These are phyloP conservation scores for Lactarius sanguifluus DNA, from an alignment of 768 basidiomycete species.

Conservation along the genomic window DNA sequence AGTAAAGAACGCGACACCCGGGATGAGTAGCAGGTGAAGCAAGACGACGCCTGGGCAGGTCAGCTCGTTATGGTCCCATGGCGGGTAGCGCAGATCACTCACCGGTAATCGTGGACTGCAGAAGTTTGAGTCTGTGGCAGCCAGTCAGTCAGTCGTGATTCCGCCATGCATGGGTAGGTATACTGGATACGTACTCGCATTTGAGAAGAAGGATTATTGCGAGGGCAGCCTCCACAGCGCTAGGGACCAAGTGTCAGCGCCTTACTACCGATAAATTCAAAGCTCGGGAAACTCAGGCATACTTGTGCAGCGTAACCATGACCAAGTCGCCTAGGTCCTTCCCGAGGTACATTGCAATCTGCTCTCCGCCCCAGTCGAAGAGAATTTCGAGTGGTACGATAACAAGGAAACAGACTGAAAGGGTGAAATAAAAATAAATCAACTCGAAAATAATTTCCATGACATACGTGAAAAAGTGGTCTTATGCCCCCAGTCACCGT, in stretches of 20 bases:
- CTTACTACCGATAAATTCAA: no score
- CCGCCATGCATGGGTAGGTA: neutral
- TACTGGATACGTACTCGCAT: slow-evolving; percentile 56
- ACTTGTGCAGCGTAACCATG: slow-evolving; percentile 66
- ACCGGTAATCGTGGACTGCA: slow-evolving; percentile 72
- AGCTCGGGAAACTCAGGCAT: slow-evolving; percentile 23
- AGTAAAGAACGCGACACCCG: slow-evolving; percentile 65
- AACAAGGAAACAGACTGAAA: slow-evolving; percentile 58
- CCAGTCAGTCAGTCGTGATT: neutral
- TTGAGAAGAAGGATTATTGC: slow-evolving; percentile 64
- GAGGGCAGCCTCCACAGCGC: slow-evolving; percentile 69
- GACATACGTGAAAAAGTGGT: slow-evolving; percentile 32
- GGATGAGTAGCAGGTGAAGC: slow-evolving; percentile 68
- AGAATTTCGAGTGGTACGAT: slow-evolving; percentile 66
- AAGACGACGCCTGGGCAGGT: slow-evolving; percentile 57
- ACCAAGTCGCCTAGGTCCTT: slow-evolving; percentile 65
- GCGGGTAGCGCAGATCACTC: slow-evolving; percentile 16
- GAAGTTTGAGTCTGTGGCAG: slow-evolving; percentile 49
- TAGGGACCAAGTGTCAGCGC: slow-evolving; percentile 32
- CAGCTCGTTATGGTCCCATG: neutral
- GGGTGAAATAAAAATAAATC: neutral
- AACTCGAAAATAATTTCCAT: neutral
- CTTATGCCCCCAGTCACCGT: slow-evolving; percentile 23
- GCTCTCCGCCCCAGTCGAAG: slow-evolving; percentile 65
- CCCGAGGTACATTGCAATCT: slow-evolving; percentile 54